These are phyloP conservation scores for Sporothrix luriei DNA, from an alignment of 2,329 filamentous ascomycete genomes.

Conservation along the genomic window DNA sequence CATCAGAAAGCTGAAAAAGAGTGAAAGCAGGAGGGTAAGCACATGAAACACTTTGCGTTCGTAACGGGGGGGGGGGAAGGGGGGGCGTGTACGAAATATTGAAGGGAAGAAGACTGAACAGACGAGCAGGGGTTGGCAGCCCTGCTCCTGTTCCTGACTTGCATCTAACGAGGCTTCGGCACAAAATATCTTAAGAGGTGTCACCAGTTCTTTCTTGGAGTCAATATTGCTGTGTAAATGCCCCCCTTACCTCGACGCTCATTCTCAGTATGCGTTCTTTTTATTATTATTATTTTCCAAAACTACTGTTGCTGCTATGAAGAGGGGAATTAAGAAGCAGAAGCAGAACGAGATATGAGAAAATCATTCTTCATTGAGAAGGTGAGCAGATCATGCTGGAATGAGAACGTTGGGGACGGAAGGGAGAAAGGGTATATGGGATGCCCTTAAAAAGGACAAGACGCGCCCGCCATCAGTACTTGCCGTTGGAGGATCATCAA, in stretches of 20 bases:
- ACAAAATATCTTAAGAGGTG: neutral
- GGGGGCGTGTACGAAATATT: conserved; percentile 17
- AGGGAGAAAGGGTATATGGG: neutral
- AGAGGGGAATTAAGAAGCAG: no score
- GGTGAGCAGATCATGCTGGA: neutral
- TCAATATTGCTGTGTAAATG: neutral
- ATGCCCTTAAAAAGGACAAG: neutral
- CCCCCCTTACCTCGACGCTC: conserved; percentile 13
- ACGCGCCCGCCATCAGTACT: conserved; percentile 17
- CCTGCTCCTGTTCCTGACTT: neutral
- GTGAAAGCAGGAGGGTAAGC: conserved; percentile 1
- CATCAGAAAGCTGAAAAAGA: neutral
- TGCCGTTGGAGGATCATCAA: conserved; percentile 6
- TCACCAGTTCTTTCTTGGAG: neutral
- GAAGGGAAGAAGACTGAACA: neutral
- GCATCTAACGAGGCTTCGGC: no score
- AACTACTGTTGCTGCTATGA: neutral
- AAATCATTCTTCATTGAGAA: conserved; percentile 15
- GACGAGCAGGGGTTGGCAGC: conserved; percentile 14
- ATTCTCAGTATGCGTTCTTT: neutral
- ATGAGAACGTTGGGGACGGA: neutral
- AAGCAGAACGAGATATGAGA: neutral
- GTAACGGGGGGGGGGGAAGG: neutral
- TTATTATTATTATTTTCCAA: neutral
- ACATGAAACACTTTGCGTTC: conserved; percentile 24